Evolutionary conservation across 2,329 filamentous ascomycete genomes (phyloP).

Genomic region (Scortechinia acanthostroma): DNA sequence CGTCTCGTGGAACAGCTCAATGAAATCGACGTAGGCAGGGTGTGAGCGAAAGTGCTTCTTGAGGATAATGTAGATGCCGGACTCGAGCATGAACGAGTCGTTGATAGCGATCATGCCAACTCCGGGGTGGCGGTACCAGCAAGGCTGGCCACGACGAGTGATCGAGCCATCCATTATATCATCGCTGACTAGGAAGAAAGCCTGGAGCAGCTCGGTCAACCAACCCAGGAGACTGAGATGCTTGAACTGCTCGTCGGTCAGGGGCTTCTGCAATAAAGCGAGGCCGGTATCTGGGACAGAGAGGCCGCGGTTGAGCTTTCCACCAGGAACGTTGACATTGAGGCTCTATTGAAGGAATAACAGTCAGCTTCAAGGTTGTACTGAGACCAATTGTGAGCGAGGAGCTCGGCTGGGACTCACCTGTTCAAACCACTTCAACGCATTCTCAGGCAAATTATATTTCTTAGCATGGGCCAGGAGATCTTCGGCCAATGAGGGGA

Average conservation of each 20-base stretch:
- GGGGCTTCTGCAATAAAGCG: slow-evolving; percentile 64
- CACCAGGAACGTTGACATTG: slow-evolving; percentile 79
- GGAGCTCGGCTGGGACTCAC: slow-evolving; percentile 41
- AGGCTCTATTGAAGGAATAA: slow-evolving; percentile 50
- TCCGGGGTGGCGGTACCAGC: slow-evolving; percentile 86
- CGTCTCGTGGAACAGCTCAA: slow-evolving; percentile 94
- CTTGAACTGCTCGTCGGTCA: slow-evolving; percentile 80
- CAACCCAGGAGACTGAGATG: slow-evolving; percentile 82
- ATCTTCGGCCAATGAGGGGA: slow-evolving; percentile 77
- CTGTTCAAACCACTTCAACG: slow-evolving; percentile 79
- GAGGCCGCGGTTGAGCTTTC: slow-evolving; percentile 98
- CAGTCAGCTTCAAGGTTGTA: slow-evolving; percentile 7
- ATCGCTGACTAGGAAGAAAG: slow-evolving; percentile 96
- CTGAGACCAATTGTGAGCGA: slow-evolving; percentile 3
- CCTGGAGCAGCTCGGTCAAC: slow-evolving; percentile 96
- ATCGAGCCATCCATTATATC: slow-evolving; percentile 98
- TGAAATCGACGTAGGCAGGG: slow-evolving; percentile 78
- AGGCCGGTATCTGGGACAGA: slow-evolving; percentile 88
- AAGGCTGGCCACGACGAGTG: slow-evolving; percentile 86
- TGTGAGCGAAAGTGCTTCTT: slow-evolving; percentile 90
- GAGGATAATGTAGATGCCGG: slow-evolving; percentile 80
- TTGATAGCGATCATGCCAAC: slow-evolving; percentile 98
- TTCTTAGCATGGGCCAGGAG: slow-evolving; percentile 70
- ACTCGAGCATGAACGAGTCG: slow-evolving; percentile 92
- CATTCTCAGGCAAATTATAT: slow-evolving; percentile 77